These are phyloP conservation scores for Chrysoporthe puriensis DNA, from an alignment of 2,329 filamentous ascomycete species.

Conservation along the genomic window DNA sequence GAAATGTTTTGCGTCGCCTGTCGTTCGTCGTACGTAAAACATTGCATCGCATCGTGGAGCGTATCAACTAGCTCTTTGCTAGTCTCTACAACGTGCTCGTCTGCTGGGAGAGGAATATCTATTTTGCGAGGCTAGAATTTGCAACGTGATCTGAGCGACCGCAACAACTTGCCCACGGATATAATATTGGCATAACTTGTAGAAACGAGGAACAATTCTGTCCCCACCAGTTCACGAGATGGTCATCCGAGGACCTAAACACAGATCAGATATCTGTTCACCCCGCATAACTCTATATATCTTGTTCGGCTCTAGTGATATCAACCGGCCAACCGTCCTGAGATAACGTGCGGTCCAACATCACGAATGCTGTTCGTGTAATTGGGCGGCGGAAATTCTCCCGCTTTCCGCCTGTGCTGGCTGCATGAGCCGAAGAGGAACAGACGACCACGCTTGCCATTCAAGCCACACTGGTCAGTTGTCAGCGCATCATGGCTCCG, in stretches of 20 bases:
- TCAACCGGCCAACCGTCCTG: background rate
- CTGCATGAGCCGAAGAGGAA: background rate
- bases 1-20: too few relatives aligned
- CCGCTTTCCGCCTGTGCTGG: background rate
- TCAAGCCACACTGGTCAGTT: background rate
- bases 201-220: too few relatives aligned
- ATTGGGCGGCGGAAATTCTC: background rate
- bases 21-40: too few relatives aligned
- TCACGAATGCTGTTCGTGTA: background rate
- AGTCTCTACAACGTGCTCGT: conserved; percentile 44
- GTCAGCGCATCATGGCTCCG: background rate
- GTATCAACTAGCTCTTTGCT: conserved; percentile 41
- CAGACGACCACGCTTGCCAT: background rate
- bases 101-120: conserved; percentile 49
- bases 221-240: too few relatives aligned
- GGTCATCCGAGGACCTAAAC: too few relatives aligned
- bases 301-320: too few relatives aligned
- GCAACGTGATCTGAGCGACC: too few relatives aligned
- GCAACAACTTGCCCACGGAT: too few relatives aligned
- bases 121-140: background rate
- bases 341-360: background rate
- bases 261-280: too few relatives aligned
- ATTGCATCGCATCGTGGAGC: conserved; percentile 35
- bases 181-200: too few relatives aligned
- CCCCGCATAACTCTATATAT: too few relatives aligned